A percentile compares a stretch with the other conserved stretches of the same genome.
These are phyloP conservation scores for Klebsormidium nitens DNA, from an alignment of 139 green algal genomes.

Conservation along the genomic window DNA sequence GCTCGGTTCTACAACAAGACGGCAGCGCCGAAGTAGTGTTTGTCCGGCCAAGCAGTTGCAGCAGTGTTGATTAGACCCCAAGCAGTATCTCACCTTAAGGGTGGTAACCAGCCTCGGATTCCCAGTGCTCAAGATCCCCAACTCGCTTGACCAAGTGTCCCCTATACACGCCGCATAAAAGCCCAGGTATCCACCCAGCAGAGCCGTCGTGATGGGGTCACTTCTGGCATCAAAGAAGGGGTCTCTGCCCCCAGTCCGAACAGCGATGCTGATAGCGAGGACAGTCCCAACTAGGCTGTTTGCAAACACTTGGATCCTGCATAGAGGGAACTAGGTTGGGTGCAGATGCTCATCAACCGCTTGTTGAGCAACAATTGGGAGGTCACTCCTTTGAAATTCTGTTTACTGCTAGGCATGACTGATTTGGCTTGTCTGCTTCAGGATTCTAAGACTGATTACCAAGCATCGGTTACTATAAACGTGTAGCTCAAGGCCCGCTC, in stretches of 20 bases:
- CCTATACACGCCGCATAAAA: conserved; percentile 80
- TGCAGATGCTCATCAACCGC: too few relatives aligned
- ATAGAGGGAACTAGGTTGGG: too few relatives aligned
- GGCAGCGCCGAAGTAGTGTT: too few relatives aligned
- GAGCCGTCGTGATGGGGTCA: neutral
- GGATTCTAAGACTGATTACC: too few relatives aligned
- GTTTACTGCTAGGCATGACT: too few relatives aligned
- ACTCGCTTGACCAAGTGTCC: conserved; percentile 84
- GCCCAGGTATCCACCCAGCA: conserved; percentile 51
- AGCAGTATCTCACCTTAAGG: neutral
- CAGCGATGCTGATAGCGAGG: neutral
- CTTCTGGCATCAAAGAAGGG: neutral
- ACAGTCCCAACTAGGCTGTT: neutral
- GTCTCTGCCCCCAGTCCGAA: neutral
- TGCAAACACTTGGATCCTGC: neutral
- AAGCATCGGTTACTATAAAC: too few relatives aligned
- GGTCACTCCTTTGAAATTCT: too few relatives aligned
- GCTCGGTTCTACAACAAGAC: neutral
- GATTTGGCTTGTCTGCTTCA: too few relatives aligned
- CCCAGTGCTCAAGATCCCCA: conserved; percentile 62
- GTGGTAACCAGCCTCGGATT: conserved; percentile 76
- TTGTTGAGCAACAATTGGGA: neutral
- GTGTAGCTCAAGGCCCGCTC: too few relatives aligned
- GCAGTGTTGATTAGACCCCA: neutral
- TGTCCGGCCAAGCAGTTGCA: too few relatives aligned